Evolutionary conservation across 2,329 filamentous ascomycete species (phyloP), one percentile per base, ranked within the genome.

Genomic region (Lasiodiplodia citricola): DNA sequence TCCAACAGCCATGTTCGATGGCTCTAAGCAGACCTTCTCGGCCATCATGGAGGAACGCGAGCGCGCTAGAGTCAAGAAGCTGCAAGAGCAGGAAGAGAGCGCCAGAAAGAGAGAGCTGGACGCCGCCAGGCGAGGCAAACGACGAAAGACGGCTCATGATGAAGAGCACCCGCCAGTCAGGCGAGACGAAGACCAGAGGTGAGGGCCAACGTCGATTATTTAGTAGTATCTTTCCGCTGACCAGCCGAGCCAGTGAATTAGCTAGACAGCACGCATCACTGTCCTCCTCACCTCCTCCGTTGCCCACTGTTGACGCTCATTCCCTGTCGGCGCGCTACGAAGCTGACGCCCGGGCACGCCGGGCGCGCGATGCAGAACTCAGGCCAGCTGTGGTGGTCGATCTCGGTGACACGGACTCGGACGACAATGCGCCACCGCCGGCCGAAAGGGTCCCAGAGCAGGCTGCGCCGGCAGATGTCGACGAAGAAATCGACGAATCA

Each of bases 1-100:
- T 35, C 70, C 79, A 28, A 74, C 74, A 37, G 76, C 80, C 71
- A 77, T 84, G 35, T 85, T 85, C 72, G 82, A 80, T 65, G 81
- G 83, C 67, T 79, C 81, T 2, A 77, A 75, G 63, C 74, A 78
- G 25, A 73, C 73, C 10, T 83, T 80, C 73, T 71, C 73, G 21
- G 76, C 79, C 10, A 76, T 81, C 60, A 75, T 83, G 16, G 77
- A 80, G 41, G 77, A 81, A 55, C 72, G 83, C 57, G 73, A 78
- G 67, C 76, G 74, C 35, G 71, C 75, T 74, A 52, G 74, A 75
- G 31, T 71, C 21, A 71, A 70, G 66, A 63, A 67, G 71, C 21
- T 76, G 70, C 71, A 75, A 52, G 68, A 72, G 71, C 55, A 67
- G 67, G 25, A 73, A 60, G 75, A 74, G 60, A 73, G 74, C 62